A percentile compares a stretch with the other conserved stretches of the same genome.
These are phyloP conservation scores for Colletotrichum costaricense DNA, from an alignment of 2,329 filamentous ascomycete genomes.

Conservation along the genomic window DNA sequence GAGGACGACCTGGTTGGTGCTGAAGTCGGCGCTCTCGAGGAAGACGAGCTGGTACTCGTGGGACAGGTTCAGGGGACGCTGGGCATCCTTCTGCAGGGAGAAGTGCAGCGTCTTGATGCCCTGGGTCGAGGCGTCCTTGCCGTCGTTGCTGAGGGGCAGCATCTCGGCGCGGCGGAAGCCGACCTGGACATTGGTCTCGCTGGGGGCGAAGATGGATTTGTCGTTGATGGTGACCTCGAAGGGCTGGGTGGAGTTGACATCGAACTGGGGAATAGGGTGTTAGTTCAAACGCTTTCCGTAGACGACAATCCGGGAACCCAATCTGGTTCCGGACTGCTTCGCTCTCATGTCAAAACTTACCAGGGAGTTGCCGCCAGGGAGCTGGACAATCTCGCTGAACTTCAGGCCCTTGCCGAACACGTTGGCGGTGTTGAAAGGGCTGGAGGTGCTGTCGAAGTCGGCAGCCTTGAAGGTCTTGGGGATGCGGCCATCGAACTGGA, in stretches of 20 bases:
- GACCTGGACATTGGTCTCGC: conserved; percentile 59
- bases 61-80: conserved; percentile 65
- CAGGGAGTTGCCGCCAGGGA: conserved; percentile 55
- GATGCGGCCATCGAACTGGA: conserved; percentile 61
- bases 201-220: conserved; percentile 68
- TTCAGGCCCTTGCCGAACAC: conserved; percentile 64
- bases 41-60: conserved; percentile 71
- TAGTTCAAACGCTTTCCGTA: not conserved
- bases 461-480: conserved; percentile 49
- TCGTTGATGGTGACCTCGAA: conserved; percentile 68
- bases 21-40: conserved; percentile 58
- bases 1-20: conserved; percentile 64
- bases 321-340: not conserved
- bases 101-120: conserved; percentile 73
- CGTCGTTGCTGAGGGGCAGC: conserved; percentile 60
- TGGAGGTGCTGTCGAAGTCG: conserved; percentile 56
- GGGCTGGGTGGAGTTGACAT: conserved; percentile 52
- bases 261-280: conserved; percentile 48
- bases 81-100: conserved; percentile 63
- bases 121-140: conserved; percentile 61
- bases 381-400: conserved; percentile 62
- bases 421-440: conserved; percentile 62
- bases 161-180: conserved; percentile 72
- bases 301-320: not conserved
- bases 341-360: conserved; percentile 43